Conservation (phyloP, 768 basidiomycete species). For the Rhodocollybia butyracea region DNA sequence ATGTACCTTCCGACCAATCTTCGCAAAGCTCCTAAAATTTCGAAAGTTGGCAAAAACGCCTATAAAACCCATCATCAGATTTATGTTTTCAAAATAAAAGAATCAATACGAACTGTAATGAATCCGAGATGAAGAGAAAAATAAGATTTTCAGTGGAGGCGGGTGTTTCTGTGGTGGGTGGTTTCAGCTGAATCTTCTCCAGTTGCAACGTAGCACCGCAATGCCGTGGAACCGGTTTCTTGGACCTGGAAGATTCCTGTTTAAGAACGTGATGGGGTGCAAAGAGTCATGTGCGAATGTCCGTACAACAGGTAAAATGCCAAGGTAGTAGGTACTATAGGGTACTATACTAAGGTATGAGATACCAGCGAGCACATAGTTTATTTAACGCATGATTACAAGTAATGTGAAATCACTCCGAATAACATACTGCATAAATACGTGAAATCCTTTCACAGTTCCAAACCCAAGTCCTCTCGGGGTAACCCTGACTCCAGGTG, state of each 20-base stretch:
- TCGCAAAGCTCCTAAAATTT: neutral
- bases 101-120: neutral
- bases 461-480: no score
- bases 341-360: no score
- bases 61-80: neutral
- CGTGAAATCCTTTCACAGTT: no score
- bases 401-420: no score
- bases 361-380: no score
- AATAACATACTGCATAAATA: no score
- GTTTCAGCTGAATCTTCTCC: neutral
- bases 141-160: neutral
- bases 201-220: conserved; percentile 8
- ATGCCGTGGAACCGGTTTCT: conserved; percentile 4
- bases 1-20: conserved; percentile 8
- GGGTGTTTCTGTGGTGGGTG: neutral
- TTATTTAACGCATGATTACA: no score
- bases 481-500: no score
- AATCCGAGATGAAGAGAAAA: neutral
- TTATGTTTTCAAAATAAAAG: neutral
- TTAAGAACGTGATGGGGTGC: conserved; percentile 3
- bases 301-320: no score
- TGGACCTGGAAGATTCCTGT: conserved; percentile 11
- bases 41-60: neutral
- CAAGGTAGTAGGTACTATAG: no score
- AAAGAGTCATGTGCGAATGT: no score